These are phyloP conservation scores for Penstemon davidsonii DNA, from an alignment of 257 asterid genomes.

Conservation along the genomic window DNA sequence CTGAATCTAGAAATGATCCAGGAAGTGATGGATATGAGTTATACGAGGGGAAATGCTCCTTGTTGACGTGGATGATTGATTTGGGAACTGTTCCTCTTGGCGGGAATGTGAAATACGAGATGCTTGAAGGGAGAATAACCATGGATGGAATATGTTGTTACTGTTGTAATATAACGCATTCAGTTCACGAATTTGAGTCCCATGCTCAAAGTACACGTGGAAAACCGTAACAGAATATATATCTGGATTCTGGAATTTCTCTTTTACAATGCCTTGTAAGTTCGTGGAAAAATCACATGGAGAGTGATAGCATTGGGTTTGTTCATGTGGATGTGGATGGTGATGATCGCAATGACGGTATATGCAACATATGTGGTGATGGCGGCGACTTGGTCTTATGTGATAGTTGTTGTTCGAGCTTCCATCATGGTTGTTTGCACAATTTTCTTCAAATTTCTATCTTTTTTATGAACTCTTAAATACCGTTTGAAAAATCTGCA, in stretches of 20 bases:
- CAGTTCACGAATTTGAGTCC: too few relatives aligned
- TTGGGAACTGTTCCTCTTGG: too few relatives aligned
- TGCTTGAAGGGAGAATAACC: too few relatives aligned
- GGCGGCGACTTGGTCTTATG: conserved; percentile 92
- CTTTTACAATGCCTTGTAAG: too few relatives aligned
- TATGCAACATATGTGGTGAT: conserved; percentile 85
- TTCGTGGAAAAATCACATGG: conserved; percentile 59
- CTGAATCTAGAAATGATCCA: conserved; percentile 52
- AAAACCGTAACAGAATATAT: too few relatives aligned
- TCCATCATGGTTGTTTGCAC: conserved; percentile 78
- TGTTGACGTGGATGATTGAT: conserved; percentile 71
- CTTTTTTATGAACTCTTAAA: conserved; percentile 21
- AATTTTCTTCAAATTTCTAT: conserved; percentile 27
- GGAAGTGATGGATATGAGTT: conserved; percentile 43
- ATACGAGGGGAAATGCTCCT: conserved; percentile 56
- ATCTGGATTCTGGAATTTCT: too few relatives aligned
- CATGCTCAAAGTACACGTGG: too few relatives aligned
- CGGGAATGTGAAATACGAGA: too few relatives aligned
- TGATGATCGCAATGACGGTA: conserved; percentile 84
- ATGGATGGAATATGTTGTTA: too few relatives aligned
- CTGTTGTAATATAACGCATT: too few relatives aligned
- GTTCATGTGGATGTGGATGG: conserved; percentile 66
- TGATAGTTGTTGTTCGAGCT: conserved; percentile 89
- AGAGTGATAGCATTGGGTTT: conserved; percentile 45
- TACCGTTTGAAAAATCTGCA: conserved; percentile 23